Percentiles rank a stretch among this genome's conserved stretches.
Conservation (phyloP, 257 asterid species). For the Fraxinus quadrangulata region DNA sequence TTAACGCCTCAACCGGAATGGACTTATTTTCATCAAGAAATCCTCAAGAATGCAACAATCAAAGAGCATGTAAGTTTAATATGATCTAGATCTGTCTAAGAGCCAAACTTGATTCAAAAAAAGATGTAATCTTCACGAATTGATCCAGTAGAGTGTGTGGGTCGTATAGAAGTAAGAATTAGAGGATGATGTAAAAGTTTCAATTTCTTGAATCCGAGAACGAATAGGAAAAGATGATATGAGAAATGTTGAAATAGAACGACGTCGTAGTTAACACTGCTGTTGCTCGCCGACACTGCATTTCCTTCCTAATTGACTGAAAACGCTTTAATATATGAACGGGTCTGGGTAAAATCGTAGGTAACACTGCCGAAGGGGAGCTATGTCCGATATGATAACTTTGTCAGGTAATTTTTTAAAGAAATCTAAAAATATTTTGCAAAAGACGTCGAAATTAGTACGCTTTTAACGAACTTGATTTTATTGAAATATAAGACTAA, state of each 20-base stretch:
- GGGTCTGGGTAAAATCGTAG: not conserved
- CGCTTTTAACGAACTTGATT: no score
- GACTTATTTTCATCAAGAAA: not conserved
- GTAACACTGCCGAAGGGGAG: no score
- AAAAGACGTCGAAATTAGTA: no score
- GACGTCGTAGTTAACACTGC: not conserved
- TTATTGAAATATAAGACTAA: no score
- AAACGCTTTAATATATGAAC: no score
- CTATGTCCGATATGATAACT: no score
- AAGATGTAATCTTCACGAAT: no score
- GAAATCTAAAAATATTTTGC: no score
- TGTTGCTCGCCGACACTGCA: not conserved
- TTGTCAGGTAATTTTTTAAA: no score
- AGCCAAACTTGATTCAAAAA: not conserved
- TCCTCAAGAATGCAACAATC: not conserved
- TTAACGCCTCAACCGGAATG: conserved; percentile 13
- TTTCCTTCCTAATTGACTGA: not conserved
- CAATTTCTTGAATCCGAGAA: not conserved
- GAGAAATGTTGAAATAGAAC: not conserved
- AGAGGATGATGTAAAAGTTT: not conserved
- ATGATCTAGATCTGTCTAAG: conserved; percentile 23
- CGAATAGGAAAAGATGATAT: not conserved
- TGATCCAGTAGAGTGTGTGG: not conserved
- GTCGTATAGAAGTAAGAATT: not conserved
- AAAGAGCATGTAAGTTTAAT: not conserved